Base-by-base conservation (phyloP, 2,329 filamentous ascomycete genomes). In the Fusarium floridanum region DNA sequence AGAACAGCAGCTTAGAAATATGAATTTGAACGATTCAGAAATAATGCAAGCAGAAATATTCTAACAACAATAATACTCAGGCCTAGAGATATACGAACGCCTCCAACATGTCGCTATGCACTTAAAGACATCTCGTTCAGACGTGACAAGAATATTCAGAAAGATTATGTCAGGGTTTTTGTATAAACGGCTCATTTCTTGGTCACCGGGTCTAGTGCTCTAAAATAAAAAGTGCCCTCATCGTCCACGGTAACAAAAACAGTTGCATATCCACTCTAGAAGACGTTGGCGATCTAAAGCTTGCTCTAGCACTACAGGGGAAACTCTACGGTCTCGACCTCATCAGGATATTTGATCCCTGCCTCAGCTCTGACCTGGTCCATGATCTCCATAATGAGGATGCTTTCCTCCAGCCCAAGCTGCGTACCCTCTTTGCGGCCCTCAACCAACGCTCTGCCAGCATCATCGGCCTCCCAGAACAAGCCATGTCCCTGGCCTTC, bases 381-480 rank as follows among this genome's bases (percentile, higher is more conserved):
- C 88, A 90, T 90, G 61, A 86, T 84, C 79, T 95, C 91, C 94
- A 97, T 97, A 68, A 97, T 94, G 43, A 91, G 88, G 62, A 97
- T 57, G 7, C 36, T 64, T 11, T 64, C 50, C 12, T 57, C 50
- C 5, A 64, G 20, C 6, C 91, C 90, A 82, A 96, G 84, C 14
- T 87, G 88, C 64, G 88, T 87, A 80, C 94, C 94, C 85, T 97
- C 92, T 77, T 91, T 88, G 82, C 90, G 90, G 16, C 94, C 93
- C 81, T 96, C 94, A 53, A 92, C 86, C 64, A 97, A 79, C 73
- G 92, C 93, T 50, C 91, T 86, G 22, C 91, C 93, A 75, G 90
- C 92, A 84, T 94, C 93, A 81, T 95, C 93, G 2, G 93, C 93
- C 82, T 95, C 93, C 92, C 92, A 95, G 83, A 94, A 95, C 93